phyloP scores from a whole-genome alignment of 768 basidiomycete genomes.

The Suillus spraguei region DNA sequence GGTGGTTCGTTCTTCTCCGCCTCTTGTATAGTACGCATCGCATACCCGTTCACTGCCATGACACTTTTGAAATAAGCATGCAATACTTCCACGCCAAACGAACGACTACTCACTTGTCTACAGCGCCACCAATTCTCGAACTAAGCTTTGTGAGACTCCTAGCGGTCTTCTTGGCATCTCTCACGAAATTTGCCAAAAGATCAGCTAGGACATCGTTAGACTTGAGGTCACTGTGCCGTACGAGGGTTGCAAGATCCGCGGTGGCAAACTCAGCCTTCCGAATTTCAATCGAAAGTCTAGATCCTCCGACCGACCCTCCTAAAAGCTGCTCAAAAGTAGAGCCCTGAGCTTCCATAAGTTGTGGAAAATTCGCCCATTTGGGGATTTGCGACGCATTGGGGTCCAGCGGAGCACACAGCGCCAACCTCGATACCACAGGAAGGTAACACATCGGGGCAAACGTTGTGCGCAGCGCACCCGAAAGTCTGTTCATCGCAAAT shows the following conservation, averaged over 20 bases:
- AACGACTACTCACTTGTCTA: slow-evolving; percentile 61
- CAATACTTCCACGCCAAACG: background rate
- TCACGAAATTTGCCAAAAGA: slow-evolving; percentile 53
- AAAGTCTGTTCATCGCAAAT: slow-evolving; percentile 43
- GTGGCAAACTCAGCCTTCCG: slow-evolving; percentile 82
- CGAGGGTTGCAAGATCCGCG: slow-evolving; percentile 62
- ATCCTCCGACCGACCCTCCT: slow-evolving; percentile 58
- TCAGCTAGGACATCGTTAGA: slow-evolving; percentile 60
- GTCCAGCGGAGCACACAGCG: slow-evolving; percentile 40
- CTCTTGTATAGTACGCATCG: slow-evolving; percentile 55
- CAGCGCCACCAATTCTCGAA: slow-evolving; percentile 69
- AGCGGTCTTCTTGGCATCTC: slow-evolving; percentile 62
- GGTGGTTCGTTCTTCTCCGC: slow-evolving; percentile 32
- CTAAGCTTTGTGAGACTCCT: slow-evolving; percentile 62
- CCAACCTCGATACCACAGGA: slow-evolving; percentile 55
- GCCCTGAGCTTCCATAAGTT: slow-evolving; percentile 60
- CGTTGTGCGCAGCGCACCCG: slow-evolving; percentile 44
- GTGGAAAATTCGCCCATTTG: slow-evolving; percentile 61
- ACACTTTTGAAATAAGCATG: background rate
- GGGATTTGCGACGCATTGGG: slow-evolving; percentile 22
- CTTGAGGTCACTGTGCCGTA: slow-evolving; percentile 62
- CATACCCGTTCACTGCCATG: slow-evolving; percentile 65
- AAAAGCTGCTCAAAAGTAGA: slow-evolving; percentile 64
- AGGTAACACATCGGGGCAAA: slow-evolving; percentile 63
- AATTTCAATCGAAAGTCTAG: slow-evolving; percentile 64